Conservation (phyloP, 2,329 filamentous ascomycete genomes). For the Amphichorda felina region DNA sequence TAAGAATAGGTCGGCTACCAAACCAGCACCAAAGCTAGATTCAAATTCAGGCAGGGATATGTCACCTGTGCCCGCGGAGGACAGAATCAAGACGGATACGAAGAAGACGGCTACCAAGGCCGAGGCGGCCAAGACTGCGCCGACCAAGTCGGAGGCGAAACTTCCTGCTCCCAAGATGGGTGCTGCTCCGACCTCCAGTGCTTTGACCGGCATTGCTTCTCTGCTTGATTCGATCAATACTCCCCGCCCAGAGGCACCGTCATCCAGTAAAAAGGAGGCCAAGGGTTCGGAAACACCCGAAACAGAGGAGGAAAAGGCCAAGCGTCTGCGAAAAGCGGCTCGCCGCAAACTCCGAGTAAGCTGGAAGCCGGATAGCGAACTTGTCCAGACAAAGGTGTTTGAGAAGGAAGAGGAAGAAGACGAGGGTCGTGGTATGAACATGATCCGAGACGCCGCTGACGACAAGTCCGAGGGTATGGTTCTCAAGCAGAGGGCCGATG, state of each 20-base stretch:
- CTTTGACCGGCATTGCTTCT: constrained; percentile 38
- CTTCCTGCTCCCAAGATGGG: constrained; percentile 13
- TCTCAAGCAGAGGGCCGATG: constrained; percentile 38
- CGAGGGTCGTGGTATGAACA: constrained; percentile 51
- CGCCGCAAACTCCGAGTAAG: constrained; percentile 57
- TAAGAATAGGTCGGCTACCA: constrained; percentile 31
- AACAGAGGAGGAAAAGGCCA: constrained; percentile 54
- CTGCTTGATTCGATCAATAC: constrained; percentile 39
- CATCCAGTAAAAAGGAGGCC: constrained; percentile 39
- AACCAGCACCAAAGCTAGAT: constrained; percentile 26
- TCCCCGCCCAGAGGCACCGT: constrained; percentile 22
- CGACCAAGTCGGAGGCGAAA: constrained; percentile 17
- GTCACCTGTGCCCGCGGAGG: constrained; percentile 13
- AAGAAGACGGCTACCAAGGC: constrained; percentile 10
- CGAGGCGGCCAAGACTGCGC: constrained; percentile 7
- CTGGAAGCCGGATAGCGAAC: constrained; percentile 56
- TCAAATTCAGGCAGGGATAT: constrained; percentile 10
- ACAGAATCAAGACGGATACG: constrained; percentile 17
- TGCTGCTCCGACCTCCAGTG: constrained; percentile 19
- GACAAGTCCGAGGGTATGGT: constrained; percentile 64
- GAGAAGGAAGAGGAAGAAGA: constrained; percentile 63
- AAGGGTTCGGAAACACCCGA: constrained; percentile 42
- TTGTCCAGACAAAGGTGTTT: constrained; percentile 58
- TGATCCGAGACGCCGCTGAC: constrained; percentile 61
- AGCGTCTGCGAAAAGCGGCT: constrained; percentile 60